Base-by-base conservation (phyloP, 768 basidiomycete genomes). In the Xerocomellus amylosporus region DNA sequence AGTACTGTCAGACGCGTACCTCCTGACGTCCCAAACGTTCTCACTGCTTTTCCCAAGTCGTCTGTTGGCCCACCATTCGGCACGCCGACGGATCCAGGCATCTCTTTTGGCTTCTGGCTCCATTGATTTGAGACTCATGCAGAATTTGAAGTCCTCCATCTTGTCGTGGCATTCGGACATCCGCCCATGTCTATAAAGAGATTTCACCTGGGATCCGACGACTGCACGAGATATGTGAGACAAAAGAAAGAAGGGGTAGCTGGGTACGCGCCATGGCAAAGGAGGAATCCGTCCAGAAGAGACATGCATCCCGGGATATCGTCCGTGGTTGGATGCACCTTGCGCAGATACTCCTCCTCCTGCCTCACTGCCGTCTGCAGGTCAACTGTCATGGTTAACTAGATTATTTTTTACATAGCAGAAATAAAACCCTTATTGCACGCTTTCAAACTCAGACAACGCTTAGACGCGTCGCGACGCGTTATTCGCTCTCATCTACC, bases 91-190 rank as follows among this genome's bases (percentile, higher is more conserved):
- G 53, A 98, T 85, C 95, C 94, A 99, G 4, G 83, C 82, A 47
- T 91, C 84, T 30, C 88, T 79, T 65, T 84, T 82, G 63, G 86
- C 81, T 52, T 94, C 93, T 15, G 85, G 84, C 49, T 87, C 80
- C 71, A 90, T 75, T 13, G 82, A 77, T 71, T 93, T 96, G 56
- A 88, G 74, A 56, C 85, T 87, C 76, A 96, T 75, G 73, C 96
- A 99, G 71, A 90, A 96, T 72, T 97, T 97, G 80, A 96, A 95
- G 63, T 96, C 94, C 54, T 92, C 86, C 66, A 86, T 79, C 68
- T 96, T 94, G 42, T 78, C 77, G 0, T 75, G 76, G 72, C 95
- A 98, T 51, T 84, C 81, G 0, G 82, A 73, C 57, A 81, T 76
- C 52, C 84, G 80, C 8, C 96, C 96, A 60, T 87, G 85, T 65